Base-by-base conservation (phyloP, 148 eudicot genomes). In the Linanthus parryae region DNA sequence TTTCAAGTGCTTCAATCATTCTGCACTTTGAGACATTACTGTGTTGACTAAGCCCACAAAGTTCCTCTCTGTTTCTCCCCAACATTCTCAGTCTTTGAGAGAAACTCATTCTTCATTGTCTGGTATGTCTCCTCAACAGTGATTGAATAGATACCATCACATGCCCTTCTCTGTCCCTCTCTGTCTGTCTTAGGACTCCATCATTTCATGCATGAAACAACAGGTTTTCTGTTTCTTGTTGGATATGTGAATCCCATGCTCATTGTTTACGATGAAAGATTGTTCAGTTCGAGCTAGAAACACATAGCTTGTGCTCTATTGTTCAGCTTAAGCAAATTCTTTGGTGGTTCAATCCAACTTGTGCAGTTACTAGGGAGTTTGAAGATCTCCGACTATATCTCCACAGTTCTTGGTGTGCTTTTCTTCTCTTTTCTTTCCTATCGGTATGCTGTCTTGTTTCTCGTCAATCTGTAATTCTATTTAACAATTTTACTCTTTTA, bases 11-110 rank as follows among this genome's bases (percentile, higher is more conserved):
- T 42, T 42, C 12, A 4, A 42, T 42, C 45, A 15, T 42, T 47
- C 16, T 20, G 28, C 28, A 7, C 12, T n/a, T 48, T 26, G 15
- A 26, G 1, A 27, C 34, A 48, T 48, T 48, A 48, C 11, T 27
- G 4, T 29, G 35, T 48, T 48, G 53, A 48, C 53, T 48, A 48
- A 8, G 18, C 7, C 53, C 53, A 48, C 53, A 48, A 6, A 34
- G 21, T 27, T 48, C 53, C 53, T 48, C 15, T 48, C 53, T 4
- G 8, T 28, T 20, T 48, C 53, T 28, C 53, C 15, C 18, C n/a
- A n/a, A n/a, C n/a, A n/a, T n/a, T n/a, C n/a, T n/a, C n/a, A n/a
- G n/a, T n/a, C n/a, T n/a, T n/a, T n/a, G n/a, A n/a, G n/a, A n/a
- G n/a, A n/a, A n/a, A n/a, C n/a, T n/a, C n/a, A n/a, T n/a, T n/a